Evolutionary conservation across 768 basidiomycete genomes (phyloP).

Genomic region (Lentinula guzmanii): DNA sequence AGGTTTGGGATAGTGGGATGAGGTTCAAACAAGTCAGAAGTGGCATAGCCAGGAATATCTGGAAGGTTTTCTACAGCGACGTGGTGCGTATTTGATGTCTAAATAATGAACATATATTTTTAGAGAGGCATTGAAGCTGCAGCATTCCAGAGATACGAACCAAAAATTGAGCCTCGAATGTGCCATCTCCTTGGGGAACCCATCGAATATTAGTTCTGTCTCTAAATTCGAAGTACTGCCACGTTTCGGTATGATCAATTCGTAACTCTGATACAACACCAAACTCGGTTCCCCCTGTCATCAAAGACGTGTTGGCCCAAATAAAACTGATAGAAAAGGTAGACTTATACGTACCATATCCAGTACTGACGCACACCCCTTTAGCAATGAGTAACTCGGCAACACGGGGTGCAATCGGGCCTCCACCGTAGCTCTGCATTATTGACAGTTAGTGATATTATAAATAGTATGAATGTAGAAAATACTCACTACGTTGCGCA

Average conservation of each 20-base stretch:
- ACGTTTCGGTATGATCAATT: background rate
- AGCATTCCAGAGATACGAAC: background rate
- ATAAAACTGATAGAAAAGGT: background rate
- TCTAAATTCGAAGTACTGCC: conserved; percentile 2
- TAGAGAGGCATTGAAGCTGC: background rate
- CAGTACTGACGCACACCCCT: background rate
- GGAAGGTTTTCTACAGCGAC: conserved; percentile 17
- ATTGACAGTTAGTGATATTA: background rate
- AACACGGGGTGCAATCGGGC: background rate
- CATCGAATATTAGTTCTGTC: background rate
- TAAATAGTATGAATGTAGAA: background rate
- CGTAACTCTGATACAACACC: background rate
- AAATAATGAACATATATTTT: background rate
- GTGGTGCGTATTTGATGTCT: conserved; percentile 14
- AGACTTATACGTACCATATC: background rate
- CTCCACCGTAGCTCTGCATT: conserved; percentile 5
- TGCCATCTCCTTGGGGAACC: conserved; percentile 8
- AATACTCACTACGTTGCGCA: conserved; percentile 17
- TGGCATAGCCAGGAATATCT: conserved; percentile 31
- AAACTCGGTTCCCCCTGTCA: background rate
- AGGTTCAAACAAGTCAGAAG: conserved; percentile 34
- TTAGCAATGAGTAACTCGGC: background rate
- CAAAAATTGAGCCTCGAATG: conserved; percentile 5
- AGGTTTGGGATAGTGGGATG: conserved; percentile 36
- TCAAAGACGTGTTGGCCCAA: background rate